Base-by-base conservation (phyloP, 495 filamentous ascomycete species). In the Copromyces sp. region DNA sequence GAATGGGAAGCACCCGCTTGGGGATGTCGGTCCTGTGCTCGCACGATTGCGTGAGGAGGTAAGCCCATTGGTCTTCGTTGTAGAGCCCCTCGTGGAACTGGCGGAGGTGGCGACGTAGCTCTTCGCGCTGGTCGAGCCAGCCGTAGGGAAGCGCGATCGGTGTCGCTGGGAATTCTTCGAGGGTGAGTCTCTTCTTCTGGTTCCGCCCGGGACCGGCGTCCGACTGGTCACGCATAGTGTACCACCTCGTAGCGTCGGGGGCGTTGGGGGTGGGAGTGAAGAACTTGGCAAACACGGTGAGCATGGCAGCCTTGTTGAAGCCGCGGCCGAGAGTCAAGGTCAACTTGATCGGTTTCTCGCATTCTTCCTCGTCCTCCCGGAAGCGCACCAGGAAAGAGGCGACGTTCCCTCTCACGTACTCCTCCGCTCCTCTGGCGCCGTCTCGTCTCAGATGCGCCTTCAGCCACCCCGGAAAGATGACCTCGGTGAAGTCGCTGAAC, bases 381-480 rank as follows among this genome's bases (percentile, higher is more conserved):
- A 61, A 61, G 53, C 53, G 29, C 24, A 61, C 53, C 29, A 8
- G 0, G 6, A 61, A 87, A 38, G 73, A 74, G 14, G 76, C 74
- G 2, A 84, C 81, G 73, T 86, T 80, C 37, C 83, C 81, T 24
- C 24, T 1, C 7, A 61, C 53, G 53, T 61, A 61, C 29, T 61
- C 53, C 29, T 61, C 53, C 12, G 53, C 53, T 35, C 53, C 53
- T 1, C 14, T 61, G 2, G 12, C 5, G 53, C 53, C 53, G 32
- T 61, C 53, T 6, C 29, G 24, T 14, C 7, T 61, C 24, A 61
- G 53, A 3, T 61, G 53, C 12, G 24, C 53, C 16, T 61, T 61
- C 29, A 61, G 6, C 53, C 53, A 87, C n/a, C 81, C 81, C 2
- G 84, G 84, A 44, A 86, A 86, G 32, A 86, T 74, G 6, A 84